A percentile compares a stretch with the other conserved stretches of the same genome.
Evolutionary conservation across 768 basidiomycete species (phyloP).

Genomic region (Boletus patriciae): DNA sequence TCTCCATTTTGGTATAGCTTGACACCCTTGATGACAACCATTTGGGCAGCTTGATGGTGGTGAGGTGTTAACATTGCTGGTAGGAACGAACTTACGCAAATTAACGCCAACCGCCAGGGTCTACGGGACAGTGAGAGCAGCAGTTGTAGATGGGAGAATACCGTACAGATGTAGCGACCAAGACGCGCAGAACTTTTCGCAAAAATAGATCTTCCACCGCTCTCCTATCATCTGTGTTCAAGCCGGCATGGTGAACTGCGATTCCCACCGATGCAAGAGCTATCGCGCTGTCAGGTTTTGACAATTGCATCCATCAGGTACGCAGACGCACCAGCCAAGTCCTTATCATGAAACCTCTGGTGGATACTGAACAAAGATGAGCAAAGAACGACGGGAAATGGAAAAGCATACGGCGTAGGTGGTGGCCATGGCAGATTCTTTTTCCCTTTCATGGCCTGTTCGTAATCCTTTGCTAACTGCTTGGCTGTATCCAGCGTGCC

Average conservation of each 20-base stretch:
- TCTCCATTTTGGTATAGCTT: constrained; percentile 69
- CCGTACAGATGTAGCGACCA: constrained; percentile 83
- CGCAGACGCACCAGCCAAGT: constrained; percentile 45
- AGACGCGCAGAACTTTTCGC: constrained; percentile 58
- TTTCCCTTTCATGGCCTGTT: constrained; percentile 50
- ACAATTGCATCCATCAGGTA: not conserved
- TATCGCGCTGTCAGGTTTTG: constrained; percentile 26
- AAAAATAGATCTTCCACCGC: constrained; percentile 73
- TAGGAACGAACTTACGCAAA: constrained; percentile 57
- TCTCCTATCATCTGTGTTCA: constrained; percentile 70
- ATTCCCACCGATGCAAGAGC: constrained; percentile 73
- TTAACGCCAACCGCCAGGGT: constrained; percentile 97
- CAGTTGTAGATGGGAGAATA: not conserved
- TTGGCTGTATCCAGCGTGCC: constrained; percentile 71
- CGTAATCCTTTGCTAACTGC: constrained; percentile 71
- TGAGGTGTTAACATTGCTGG: not conserved
- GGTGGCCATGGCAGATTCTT: constrained; percentile 66
- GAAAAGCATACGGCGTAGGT: constrained; percentile 46
- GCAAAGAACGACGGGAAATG: not conserved
- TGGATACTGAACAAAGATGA: constrained; percentile 45
- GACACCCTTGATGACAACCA: constrained; percentile 92
- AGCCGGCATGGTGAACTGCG: constrained; percentile 90
- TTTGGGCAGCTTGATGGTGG: constrained; percentile 70
- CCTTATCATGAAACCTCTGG: constrained; percentile 63
- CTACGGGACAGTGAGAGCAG: constrained; percentile 39